Base-by-base conservation (phyloP, 2,329 filamentous ascomycete genomes). In the Penicillium hesseltinei region DNA sequence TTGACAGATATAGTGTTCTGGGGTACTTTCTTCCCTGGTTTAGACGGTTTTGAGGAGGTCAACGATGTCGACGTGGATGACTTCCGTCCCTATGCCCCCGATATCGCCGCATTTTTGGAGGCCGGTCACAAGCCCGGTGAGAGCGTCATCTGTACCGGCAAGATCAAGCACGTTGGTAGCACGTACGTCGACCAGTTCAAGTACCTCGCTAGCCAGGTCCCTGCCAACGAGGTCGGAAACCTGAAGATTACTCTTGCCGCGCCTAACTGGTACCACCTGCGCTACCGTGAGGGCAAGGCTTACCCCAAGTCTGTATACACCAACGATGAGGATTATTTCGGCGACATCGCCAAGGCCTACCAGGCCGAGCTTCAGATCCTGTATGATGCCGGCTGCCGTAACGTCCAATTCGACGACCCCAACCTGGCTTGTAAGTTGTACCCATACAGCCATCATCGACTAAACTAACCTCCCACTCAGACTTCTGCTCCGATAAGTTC, bases 401-500 rank as follows among this genome's bases (percentile, higher is more conserved):
- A 88, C 62, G 82, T 88, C n/a, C 86, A 88, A 68, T 86, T 86
- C 48, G 86, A 88, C 61, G 86, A 88, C 68, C 86, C 85, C 1
- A 84, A 85, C 56, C 81, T 89, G 72, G 85, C 85, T 15, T 88
- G 85, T 88, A 73, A 66, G 63, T 31, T 5, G 17, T 23, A 15
- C 19, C 13, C 31, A 27, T 19, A 2, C 15, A 35, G n/a, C 13
- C 27, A 7, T 17, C 1, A 25, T 23, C 1, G 4, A 38, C 29
- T 19, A 38, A 11, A 43, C 52, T 62, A 29, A 66, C 56, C 31
- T 21, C 8, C 10, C 4, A 6, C 19, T n/a, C 54, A 88, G 86
- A 90, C 72, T 91, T 91, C 74, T 91, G 88, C 75, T 88, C 85
- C 21, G 79, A 88, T 56, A 84, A 86, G 70, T 90, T 90, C 82